These are phyloP conservation scores for Bassia scoparia DNA, from an alignment of 148 eudicot genomes.

Conservation along the genomic window DNA sequence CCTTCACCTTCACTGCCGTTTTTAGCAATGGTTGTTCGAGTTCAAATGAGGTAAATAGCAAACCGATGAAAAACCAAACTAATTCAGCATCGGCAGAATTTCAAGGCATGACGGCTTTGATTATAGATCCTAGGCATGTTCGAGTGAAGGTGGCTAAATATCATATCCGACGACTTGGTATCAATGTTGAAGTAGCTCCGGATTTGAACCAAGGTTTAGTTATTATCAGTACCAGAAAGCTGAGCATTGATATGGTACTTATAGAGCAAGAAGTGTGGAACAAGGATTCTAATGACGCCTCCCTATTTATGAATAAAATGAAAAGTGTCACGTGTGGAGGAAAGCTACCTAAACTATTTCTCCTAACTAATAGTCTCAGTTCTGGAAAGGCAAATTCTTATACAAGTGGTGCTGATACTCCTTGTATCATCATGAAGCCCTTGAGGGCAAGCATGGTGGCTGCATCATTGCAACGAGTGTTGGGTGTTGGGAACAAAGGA, in stretches of 20 bases:
- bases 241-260: conserved; percentile 46
- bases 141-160: conserved; percentile 75
- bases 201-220: conserved; percentile 44
- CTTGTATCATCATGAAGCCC: conserved; percentile 70
- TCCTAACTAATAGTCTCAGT: conserved; percentile 48
- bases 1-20: conserved; percentile 77
- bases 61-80: conserved; percentile 35
- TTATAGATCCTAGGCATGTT: conserved; percentile 65
- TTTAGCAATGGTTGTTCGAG: conserved; percentile 41
- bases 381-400: conserved; percentile 27
- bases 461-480: conserved; percentile 69
- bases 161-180: conserved; percentile 77
- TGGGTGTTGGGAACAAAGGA: conserved; percentile 71
- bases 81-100: conserved; percentile 48
- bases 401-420: conserved; percentile 33
- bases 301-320: conserved; percentile 33
- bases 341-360: conserved; percentile 50
- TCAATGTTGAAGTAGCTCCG: conserved; percentile 52
- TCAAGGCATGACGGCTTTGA: conserved; percentile 63
- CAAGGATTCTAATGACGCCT: conserved; percentile 35
- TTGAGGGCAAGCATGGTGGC: conserved; percentile 84
- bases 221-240: conserved; percentile 31
- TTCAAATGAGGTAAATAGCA: conserved; percentile 37
- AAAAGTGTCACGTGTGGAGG: conserved; percentile 26
- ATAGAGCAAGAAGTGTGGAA: conserved; percentile 84